Evolutionary conservation across 2,329 filamentous ascomycete genomes (phyloP), one percentile per base, ranked within the genome.

Genomic region (Orbilia javanica): DNA sequence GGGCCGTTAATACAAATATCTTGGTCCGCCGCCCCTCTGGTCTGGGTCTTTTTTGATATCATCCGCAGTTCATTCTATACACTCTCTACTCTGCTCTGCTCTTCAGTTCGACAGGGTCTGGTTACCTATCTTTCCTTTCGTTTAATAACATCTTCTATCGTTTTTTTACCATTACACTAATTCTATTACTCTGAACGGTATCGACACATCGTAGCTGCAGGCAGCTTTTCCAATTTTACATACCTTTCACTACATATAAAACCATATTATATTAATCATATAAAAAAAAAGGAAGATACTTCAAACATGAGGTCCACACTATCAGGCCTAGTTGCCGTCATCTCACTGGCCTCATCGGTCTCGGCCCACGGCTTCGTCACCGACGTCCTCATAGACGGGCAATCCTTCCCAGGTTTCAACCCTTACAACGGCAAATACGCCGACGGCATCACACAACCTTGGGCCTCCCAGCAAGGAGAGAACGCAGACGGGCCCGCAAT

Each of bases 401-500:
- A 65, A 27, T 20, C 60, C 8, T 79, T 79, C 46, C 65, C 73
- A 15, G 79, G 79, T 52, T 81, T 78, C 69, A 44, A 72, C 6
- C 80, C 80, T 0, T 80, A 62, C 60, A 18, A 67, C 7, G 80
- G 80, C 6, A 80, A 81, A 29, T 52, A 63, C 55, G 52, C 66
- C 0, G 52, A 60, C 18, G 52, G 42, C 4, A 69, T 69, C 13
- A 48, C 52, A 4, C 66, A 69, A 18, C 66, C 66, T 8, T 69
- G 66, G 66, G 15, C 25, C 1, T 85, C 34, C 80, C 83, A 50
- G 39, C 15, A 20, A 18, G 44, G 52, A 10, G 20, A 11, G 39
- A 69, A 69, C 52, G 36, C 46, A 10, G 67, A 64, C 20, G 67
- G 57, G 6, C 57, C 55, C 13, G 18, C 85, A 87, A 83, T 86